Evolutionary conservation across 495 filamentous ascomycete species (phyloP).

Genomic region (Apiosordaria backusii): DNA sequence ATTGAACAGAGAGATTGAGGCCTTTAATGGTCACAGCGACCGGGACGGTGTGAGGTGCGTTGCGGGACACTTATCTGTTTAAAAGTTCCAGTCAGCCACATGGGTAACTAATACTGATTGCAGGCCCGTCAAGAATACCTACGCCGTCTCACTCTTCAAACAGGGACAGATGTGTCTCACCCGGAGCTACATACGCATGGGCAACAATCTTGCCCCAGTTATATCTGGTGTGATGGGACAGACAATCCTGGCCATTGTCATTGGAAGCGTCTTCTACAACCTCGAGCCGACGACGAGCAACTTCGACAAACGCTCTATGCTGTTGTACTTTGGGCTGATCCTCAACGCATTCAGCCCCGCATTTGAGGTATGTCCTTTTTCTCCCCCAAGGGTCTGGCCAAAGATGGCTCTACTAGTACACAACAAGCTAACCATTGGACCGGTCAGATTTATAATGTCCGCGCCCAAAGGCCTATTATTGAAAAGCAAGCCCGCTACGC

Average conservation of each 20-base stretch:
- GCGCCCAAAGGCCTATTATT: slow-evolving; percentile 58
- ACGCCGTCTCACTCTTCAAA: slow-evolving; percentile 53
- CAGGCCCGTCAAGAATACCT: too few species aligned
- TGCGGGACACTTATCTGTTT: too few species aligned
- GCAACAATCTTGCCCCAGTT: slow-evolving; percentile 54
- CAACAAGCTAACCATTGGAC: too few species aligned
- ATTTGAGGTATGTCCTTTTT: slow-evolving; percentile 47
- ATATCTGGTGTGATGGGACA: slow-evolving; percentile 59
- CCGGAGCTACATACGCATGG: slow-evolving; percentile 56
- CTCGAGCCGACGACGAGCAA: slow-evolving; percentile 48
- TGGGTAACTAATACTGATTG: too few species aligned
- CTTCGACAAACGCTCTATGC: slow-evolving; percentile 56
- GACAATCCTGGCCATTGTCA: slow-evolving; percentile 57
- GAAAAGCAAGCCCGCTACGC: slow-evolving; percentile 61
- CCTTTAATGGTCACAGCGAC: slow-evolving; percentile 52
- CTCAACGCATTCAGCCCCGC: slow-evolving; percentile 47
- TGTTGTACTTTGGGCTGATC: slow-evolving; percentile 68
- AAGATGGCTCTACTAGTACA: too few species aligned
- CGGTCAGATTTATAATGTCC: too few species aligned
- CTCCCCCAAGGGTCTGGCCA: too few species aligned
- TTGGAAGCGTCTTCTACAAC: slow-evolving; percentile 67
- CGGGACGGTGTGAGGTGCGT: too few species aligned
- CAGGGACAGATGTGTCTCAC: slow-evolving; percentile 57
- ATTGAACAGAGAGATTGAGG: slow-evolving; percentile 58
- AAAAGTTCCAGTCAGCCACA: too few species aligned